Evolutionary conservation across 2,329 filamentous ascomycete genomes (phyloP).

Genomic region (Penicillium sp.): DNA sequence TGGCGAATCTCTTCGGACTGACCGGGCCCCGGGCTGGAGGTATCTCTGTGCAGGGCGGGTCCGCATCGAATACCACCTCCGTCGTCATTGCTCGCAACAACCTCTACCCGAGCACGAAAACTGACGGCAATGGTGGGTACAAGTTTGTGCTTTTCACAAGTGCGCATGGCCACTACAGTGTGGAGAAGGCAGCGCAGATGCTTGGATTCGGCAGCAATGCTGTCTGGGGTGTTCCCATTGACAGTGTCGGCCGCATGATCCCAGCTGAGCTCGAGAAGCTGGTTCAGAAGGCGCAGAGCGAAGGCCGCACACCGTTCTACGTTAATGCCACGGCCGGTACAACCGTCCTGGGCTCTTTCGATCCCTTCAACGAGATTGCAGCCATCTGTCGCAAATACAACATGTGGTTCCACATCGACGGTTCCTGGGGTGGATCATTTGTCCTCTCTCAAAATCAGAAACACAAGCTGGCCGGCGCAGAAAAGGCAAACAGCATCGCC

Average conservation of each 20-base stretch:
- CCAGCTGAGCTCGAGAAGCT: constrained; percentile 60
- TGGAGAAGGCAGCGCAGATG: constrained; percentile 92
- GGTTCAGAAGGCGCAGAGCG: constrained; percentile 57
- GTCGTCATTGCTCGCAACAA: constrained; percentile 85
- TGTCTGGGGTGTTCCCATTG: constrained; percentile 72
- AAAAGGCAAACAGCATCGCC: constrained; percentile 75
- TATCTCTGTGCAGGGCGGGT: constrained; percentile 74
- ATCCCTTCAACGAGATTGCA: constrained; percentile 69
- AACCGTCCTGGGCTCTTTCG: constrained; percentile 85
- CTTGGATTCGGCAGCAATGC: constrained; percentile 73
- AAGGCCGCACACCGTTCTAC: constrained; percentile 81
- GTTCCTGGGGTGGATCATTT: constrained; percentile 81
- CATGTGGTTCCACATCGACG: constrained; percentile 92
- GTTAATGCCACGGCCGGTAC: constrained; percentile 95
- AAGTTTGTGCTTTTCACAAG: constrained; percentile 83
- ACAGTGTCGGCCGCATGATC: constrained; percentile 68
- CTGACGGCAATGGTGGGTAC: constrained; percentile 59
- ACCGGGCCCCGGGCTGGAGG: constrained; percentile 65
- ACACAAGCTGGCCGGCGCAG: constrained; percentile 63
- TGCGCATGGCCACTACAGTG: constrained; percentile 85
- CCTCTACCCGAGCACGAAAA: constrained; percentile 74
- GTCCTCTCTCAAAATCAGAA: constrained; percentile 67
- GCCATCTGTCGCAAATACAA: constrained; percentile 66
- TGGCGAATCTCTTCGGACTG: constrained; percentile 77
- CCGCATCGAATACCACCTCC: constrained; percentile 77